phyloP scores from a whole-genome alignment of 2,329 filamentous ascomycete species.

The Colletotrichum godetiae region DNA sequence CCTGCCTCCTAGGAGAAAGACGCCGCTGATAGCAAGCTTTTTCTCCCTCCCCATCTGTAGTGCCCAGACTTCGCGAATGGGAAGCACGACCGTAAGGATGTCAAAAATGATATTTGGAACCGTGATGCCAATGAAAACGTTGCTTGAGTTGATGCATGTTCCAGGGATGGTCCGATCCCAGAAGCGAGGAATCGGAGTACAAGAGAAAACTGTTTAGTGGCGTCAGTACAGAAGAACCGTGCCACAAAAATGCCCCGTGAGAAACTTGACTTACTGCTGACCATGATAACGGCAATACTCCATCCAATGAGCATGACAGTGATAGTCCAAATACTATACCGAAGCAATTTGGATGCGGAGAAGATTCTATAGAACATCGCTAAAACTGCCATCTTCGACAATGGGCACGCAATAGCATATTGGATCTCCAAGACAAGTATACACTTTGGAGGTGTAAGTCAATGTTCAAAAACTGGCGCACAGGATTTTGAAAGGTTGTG shows the following conservation, averaged over 20 bases:
- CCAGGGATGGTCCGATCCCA: slow-evolving; percentile 1
- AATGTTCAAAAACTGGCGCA: neutral
- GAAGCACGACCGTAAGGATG: neutral
- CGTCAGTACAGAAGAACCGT: slow-evolving; percentile 41
- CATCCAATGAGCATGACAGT: neutral
- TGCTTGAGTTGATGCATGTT: slow-evolving; percentile 11
- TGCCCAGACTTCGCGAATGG: slow-evolving; percentile 2
- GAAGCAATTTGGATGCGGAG: slow-evolving; percentile 8
- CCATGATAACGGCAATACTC: slow-evolving; percentile 1
- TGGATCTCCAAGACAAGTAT: neutral
- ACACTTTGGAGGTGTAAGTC: neutral
- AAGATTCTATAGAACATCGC: slow-evolving; percentile 19
- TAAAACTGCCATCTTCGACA: slow-evolving; percentile 9
- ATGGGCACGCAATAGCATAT: slow-evolving; percentile 1
- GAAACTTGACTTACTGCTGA: neutral
- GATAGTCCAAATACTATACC: neutral
- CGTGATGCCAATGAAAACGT: neutral
- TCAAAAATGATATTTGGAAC: neutral
- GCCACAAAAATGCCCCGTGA: too few relatives aligned
- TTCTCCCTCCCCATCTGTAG: slow-evolving; percentile 9
- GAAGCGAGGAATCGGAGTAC: neutral
- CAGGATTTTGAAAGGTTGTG: neutral
- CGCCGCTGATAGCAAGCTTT: slow-evolving; percentile 3
- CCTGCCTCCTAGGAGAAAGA: slow-evolving; percentile 3
- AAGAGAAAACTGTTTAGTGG: slow-evolving; percentile 41